Evolutionary conservation across 169 alveolate genomes (phyloP), one percentile per base, ranked within the genome.

Genomic region (Plasmodium vivax): DNA sequence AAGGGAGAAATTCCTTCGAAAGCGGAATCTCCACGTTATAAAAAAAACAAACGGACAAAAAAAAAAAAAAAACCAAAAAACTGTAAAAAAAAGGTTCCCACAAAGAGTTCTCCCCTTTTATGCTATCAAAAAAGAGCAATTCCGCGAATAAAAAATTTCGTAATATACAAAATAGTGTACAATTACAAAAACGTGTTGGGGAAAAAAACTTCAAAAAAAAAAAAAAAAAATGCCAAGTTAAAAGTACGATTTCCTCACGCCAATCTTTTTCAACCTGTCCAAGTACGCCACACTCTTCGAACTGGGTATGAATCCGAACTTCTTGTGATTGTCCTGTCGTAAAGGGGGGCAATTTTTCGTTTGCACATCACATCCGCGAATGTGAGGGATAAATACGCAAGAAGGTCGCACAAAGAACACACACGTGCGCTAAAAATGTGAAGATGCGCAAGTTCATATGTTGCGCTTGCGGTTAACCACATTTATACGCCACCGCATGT

Each of bases 241-340:
- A 88, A 88, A 88, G 27, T 88, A 88, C n/a, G 94, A 74, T 34
- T 79, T 88, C 43, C 83, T 77, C 51, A 47, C 47, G 16, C 85
- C 94, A 36, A 88, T 79, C 72, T 79, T 88, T 4, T 75, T 74
- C 47, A 88, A 80, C n/a, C 51, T 79, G 19, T 80, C 83, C 72
- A 88, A 30, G 71, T 88, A 88, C 7, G 30, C 83, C 56, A 88
- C 45, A 19, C 94, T 88, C 51, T 45, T 56, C 12, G 83, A 56
- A 88, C 94, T 88, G 73, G 94, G 94, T 43, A 88, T 71, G 72
- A 88, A 88, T 8, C 94, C 94, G n/a, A 79, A 88, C 19, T 38
- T 23, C 56, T 56, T 79, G 80, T 88, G 85, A 47, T 88, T 56
- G 36, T 88, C 90, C 94, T 88, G 54, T 19, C n/a, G 19, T 23